Conservation (phyloP, 2,329 filamentous ascomycete species). For the Cordyceps javanica region DNA sequence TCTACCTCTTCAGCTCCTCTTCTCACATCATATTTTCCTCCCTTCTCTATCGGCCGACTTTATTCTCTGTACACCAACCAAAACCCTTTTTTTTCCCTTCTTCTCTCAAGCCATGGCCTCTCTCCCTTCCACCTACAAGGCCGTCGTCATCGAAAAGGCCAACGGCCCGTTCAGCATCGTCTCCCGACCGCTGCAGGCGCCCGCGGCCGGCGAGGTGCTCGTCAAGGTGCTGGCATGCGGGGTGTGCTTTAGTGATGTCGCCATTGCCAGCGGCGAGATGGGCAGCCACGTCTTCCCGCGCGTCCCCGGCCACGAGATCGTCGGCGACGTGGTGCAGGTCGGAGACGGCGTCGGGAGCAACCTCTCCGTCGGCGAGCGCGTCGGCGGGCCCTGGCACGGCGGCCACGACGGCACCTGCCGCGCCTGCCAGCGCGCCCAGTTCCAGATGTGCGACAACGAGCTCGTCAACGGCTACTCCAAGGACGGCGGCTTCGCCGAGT, state of each 20-base stretch:
- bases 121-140: conserved; percentile 62
- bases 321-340: conserved; percentile 60
- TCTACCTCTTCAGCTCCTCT: too few relatives aligned
- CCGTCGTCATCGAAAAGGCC: conserved; percentile 51
- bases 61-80: background rate
- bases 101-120: conserved; percentile 20
- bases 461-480: conserved; percentile 55
- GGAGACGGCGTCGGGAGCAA: conserved; percentile 46
- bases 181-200: conserved; percentile 51
- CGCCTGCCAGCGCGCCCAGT: conserved; percentile 52
- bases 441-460: conserved; percentile 57
- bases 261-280: conserved; percentile 41
- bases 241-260: conserved; percentile 60
- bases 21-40: too few relatives aligned
- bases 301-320: conserved; percentile 64
- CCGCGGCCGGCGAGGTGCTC: conserved; percentile 53
- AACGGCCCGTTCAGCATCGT: conserved; percentile 50
- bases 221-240: conserved; percentile 68
- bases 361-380: conserved; percentile 58
- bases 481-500: conserved; percentile 65
- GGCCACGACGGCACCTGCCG: conserved; percentile 54
- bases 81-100: background rate
- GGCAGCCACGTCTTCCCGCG: conserved; percentile 51
- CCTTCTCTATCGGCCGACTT: background rate
- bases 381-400: conserved; percentile 65